Evolutionary conservation across 371 early-diverging fungal species (phyloP), one percentile per base, ranked within the genome.

Genomic region (Zancudomyces culisetae): DNA sequence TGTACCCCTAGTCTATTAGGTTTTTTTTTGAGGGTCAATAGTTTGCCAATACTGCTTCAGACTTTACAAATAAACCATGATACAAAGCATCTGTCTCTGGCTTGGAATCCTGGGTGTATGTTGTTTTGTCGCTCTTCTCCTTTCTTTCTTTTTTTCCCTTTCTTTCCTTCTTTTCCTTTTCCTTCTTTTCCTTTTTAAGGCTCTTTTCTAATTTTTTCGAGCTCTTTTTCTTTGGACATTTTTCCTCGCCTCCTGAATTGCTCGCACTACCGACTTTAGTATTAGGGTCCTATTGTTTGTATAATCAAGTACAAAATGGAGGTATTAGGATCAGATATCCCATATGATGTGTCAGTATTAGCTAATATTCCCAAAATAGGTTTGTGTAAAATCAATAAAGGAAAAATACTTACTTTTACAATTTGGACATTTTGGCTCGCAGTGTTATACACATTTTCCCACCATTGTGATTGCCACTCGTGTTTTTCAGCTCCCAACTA

Each of bases 371-470:
- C 35, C 35, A 35, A 6, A 35, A 10, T 10, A 10, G 10, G 6
- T 35, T 35, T 35, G 6, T 10, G 15, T 10, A 35, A 35, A 35
- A 35, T 10, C 35, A 35, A 35, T 10, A 15, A 35, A 35, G 6
- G 6, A 6, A 35, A 35, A 35, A 15, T 15, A 10, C 35, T 10
- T 6, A 10, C 35, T 35, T 35, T 10, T 10, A 35, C 35, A 35
- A 35, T 10, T 15, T 35, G 10, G 10, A 10, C 10, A 35, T 15
- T 15, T 35, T 35, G 22, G 26, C 56, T 12, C 10, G 85, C 77
- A 49, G 88, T 90, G 70, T 93, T 91, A 69, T 87, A 93, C 45
- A 91, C 69, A 59, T 89, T 86, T 62, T 90, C 90, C 92, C 90
- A 93, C 94, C 94, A 93, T 29, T 78, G 78, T 73, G 82, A 87